Conservation (phyloP, 495 filamentous ascomycete species). For the Podospora fimiseda region DNA sequence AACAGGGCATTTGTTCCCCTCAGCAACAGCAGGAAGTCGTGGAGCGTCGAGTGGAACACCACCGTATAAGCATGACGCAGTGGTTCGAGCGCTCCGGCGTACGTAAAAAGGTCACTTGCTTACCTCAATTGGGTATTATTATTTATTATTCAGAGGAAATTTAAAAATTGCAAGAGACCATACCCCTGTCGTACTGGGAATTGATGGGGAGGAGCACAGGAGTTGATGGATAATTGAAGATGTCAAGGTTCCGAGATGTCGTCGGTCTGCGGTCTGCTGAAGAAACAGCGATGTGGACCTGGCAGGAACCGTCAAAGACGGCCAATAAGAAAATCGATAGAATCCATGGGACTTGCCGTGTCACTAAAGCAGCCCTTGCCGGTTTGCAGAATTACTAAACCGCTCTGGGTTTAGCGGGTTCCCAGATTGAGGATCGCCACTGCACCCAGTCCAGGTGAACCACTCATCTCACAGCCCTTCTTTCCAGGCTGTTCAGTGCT, state of each 20-base stretch:
- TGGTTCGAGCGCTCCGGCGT: neutral
- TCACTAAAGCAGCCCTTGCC: too few species aligned
- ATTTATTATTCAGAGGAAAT: neutral
- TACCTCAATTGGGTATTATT: neutral
- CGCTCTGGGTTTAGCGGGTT: neutral
- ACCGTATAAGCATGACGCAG: neutral
- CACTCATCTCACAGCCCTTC: too few species aligned
- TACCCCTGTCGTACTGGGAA: neutral
- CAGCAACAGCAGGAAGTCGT: neutral
- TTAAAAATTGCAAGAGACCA: neutral
- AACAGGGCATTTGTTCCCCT: too few species aligned
- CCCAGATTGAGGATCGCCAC: too few species aligned
- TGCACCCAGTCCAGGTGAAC: too few species aligned
- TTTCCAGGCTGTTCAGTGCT: too few species aligned
- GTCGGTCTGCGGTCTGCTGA: too few species aligned
- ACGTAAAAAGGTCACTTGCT: neutral
- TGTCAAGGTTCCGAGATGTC: too few species aligned
- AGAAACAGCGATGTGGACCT: neutral
- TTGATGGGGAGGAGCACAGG: neutral
- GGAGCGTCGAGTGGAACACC: neutral
- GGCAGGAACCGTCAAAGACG: neutral
- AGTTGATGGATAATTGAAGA: too few species aligned
- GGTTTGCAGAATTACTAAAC: neutral
- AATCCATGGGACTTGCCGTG: too few species aligned
- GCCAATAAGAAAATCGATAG: too few species aligned